Evolutionary conservation across 2,329 filamentous ascomycete species (phyloP), one percentile per base, ranked within the genome.

Genomic region (Fusarium brachygibbosum): DNA sequence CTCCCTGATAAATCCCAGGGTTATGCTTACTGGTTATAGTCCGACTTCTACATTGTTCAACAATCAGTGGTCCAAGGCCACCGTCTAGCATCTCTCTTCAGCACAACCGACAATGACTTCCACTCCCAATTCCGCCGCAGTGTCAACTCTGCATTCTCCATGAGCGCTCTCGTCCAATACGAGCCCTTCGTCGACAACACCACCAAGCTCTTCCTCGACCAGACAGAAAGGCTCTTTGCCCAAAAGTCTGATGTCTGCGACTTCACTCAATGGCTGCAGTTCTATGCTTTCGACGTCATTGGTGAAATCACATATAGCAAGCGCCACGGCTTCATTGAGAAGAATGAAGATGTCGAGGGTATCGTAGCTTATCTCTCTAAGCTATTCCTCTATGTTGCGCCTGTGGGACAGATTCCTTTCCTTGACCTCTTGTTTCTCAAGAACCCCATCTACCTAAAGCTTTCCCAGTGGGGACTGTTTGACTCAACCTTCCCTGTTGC

Each of bases 241-340:
- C 74, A 78, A 23, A 80, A 81, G 25, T 63, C 76, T 0, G 67
- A 68, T n/a, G 71, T 73, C 3, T 75, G 73, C 73, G 87, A 92
- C 74, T 90, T 93, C 58, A 87, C 88, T 2, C 82, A 84, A 59
- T 94, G 92, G 92, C 80, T 94, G 59, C 92, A 94, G 74, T 94
- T 90, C 76, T 94, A 92, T 71, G 92, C 92, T 0, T 94, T 94
- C 73, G 92, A 94, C 75, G 91, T 94, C 16, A 93, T 93, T 66
- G 91, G 91, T 8, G 89, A 92, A 65, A 87, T 94, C 73, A 93
- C 91, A 0, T 94, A 92, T 79, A 89, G 88, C 76, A 92, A 92
- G 76, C 84, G 90, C 0, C 86, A 93, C 60, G 92, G 92, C 0
- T 94, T 94, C 69, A 80, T 94, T 3, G 91, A 94, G 77, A 85